phyloP scores from a whole-genome alignment of 768 basidiomycete genomes.

The Mycena polygramma region DNA sequence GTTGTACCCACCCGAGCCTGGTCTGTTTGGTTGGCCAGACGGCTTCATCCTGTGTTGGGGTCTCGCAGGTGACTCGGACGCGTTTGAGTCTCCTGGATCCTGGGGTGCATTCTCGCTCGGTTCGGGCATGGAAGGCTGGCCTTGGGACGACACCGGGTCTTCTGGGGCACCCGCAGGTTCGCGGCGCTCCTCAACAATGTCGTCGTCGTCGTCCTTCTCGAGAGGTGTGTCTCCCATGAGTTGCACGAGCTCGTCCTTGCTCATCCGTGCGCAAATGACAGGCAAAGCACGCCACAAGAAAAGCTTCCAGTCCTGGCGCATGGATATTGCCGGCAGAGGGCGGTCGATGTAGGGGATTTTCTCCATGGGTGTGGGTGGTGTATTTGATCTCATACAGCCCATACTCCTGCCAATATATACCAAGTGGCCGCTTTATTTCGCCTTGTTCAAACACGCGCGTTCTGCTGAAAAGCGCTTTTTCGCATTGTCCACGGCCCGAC shows the following conservation, averaged over 20 bases:
- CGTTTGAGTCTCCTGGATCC: too few species aligned
- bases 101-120: neutral
- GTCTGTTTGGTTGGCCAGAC: constrained; percentile 5
- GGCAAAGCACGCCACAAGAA: neutral
- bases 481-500: too few species aligned
- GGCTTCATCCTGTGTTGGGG: neutral
- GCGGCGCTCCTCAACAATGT: too few species aligned
- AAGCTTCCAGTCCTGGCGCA: neutral
- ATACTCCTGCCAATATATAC: neutral
- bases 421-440: neutral
- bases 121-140: neutral
- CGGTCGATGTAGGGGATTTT: neutral
- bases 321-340: neutral
- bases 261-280: neutral
- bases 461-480: too few species aligned
- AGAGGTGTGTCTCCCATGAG: neutral
- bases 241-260: neutral
- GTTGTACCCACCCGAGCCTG: constrained; percentile 1
- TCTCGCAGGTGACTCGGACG: neutral
- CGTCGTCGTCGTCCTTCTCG: too few species aligned
- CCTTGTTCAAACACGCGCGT: too few species aligned
- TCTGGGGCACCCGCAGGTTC: too few species aligned
- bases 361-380: too few species aligned
- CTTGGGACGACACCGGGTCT: neutral
- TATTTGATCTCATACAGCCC: too few species aligned